Conservation (phyloP, 2,329 filamentous ascomycete species). For the Remersonia thermophila region DNA sequence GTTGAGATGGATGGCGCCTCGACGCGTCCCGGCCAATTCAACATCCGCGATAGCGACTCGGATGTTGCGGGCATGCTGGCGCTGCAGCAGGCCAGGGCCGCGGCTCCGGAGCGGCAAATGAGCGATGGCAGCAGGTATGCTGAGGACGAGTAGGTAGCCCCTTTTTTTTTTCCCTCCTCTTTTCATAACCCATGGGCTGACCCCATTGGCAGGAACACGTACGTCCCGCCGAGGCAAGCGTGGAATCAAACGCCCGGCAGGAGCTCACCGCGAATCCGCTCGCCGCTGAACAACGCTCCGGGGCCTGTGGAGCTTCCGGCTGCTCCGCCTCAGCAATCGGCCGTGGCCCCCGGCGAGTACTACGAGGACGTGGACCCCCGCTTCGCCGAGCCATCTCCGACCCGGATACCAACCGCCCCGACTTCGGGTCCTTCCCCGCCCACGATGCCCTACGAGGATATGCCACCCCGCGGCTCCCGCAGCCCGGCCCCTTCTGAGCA, state of each 20-base stretch:
- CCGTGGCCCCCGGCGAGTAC: slow-evolving; percentile 40
- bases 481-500: slow-evolving; percentile 68
- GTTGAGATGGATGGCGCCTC: slow-evolving; percentile 63
- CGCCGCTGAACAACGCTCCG: slow-evolving; percentile 28
- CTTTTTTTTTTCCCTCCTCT: slow-evolving; percentile 7
- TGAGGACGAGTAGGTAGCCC: slow-evolving; percentile 54
- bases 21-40: slow-evolving; percentile 32
- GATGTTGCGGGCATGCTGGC: slow-evolving; percentile 65
- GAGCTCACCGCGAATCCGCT: slow-evolving; percentile 33
- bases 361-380: slow-evolving; percentile 90
- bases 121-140: slow-evolving; percentile 64
- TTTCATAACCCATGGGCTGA: slow-evolving; percentile 24
- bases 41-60: slow-evolving; percentile 50
- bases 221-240: slow-evolving; percentile 41
- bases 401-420: slow-evolving; percentile 17
- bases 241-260: slow-evolving; percentile 40
- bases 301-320: slow-evolving; percentile 26
- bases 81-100: slow-evolving; percentile 44
- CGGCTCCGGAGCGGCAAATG: slow-evolving; percentile 29
- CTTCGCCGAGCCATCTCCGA: slow-evolving; percentile 46
- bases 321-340: slow-evolving; percentile 18
- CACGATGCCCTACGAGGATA: slow-evolving; percentile 23
- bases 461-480: slow-evolving; percentile 36
- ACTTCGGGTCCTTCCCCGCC: slow-evolving; percentile 20
- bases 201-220: slow-evolving; percentile 28